phyloP scores from a whole-genome alignment of 208 protist species.

The Trypanosoma brucei region DNA sequence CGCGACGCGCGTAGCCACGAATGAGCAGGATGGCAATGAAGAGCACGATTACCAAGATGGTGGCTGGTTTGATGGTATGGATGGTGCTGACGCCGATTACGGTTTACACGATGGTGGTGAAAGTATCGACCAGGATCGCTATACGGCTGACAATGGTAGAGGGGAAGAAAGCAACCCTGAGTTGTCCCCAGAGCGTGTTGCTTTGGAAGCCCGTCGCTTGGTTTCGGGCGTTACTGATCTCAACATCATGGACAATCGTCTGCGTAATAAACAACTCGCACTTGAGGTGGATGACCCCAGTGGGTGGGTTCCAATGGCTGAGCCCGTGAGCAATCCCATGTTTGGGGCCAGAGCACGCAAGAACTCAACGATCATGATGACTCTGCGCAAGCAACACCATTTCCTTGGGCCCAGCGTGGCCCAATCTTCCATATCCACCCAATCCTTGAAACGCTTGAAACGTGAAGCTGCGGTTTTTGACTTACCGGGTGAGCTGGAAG shows the following conservation, averaged over 20 bases:
- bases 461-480: conserved; percentile 72
- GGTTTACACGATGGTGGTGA: not conserved
- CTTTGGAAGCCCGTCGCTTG: conserved; percentile 43
- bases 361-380: conserved; percentile 44
- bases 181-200: conserved; percentile 20
- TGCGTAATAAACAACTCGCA: conserved; percentile 52
- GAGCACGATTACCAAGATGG: conserved; percentile 17
- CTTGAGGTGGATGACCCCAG: conserved; percentile 75
- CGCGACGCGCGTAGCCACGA: too few species aligned
- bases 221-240: conserved; percentile 61
- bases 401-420: conserved; percentile 15
- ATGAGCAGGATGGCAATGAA: conserved; percentile 5
- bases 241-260: conserved; percentile 47
- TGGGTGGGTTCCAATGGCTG: conserved; percentile 65
- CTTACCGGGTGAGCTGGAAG: conserved; percentile 25
- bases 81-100: conserved; percentile 22
- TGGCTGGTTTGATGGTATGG: conserved; percentile 24
- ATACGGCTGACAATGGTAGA: not conserved
- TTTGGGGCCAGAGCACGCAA: conserved; percentile 20
- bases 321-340: conserved; percentile 28
- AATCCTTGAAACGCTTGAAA: conserved; percentile 31
- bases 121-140: conserved; percentile 1
- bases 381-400: conserved; percentile 59
- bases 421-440: conserved; percentile 3
- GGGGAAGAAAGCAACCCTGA: conserved; percentile 4